Evolutionary conservation across 768 basidiomycete genomes (phyloP), one percentile per base, ranked within the genome.

Genomic region (Psilocybe cyanescens): DNA sequence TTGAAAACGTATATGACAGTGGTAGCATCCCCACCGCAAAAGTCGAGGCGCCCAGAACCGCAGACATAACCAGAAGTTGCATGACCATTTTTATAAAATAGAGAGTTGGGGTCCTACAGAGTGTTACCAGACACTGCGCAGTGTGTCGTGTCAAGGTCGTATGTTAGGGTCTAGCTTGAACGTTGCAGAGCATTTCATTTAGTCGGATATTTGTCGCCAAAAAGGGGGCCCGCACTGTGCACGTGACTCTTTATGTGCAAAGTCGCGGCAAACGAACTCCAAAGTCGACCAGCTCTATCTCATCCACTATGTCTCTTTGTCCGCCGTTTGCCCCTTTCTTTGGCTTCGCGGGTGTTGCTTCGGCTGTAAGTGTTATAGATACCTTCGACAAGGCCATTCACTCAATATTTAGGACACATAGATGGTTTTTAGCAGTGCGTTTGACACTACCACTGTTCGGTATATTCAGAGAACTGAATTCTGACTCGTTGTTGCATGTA

Each of bases 291-390:
- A 57, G 9, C 59, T 53, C 48, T 35, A 59, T 59, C 57, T 64
- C 55, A n/a, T 57, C 46, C 63, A 68, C 55, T 49, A 89, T 87
- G 86, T 84, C 86, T 28, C 65, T 84, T 53, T 97, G 95, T 74
- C 95, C 95, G 63, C 93, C 95, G 31, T 98, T 92, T 73, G 96
- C 96, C 54, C 93, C 95, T 55, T 99, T 99, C 87, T 97, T 99
- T 74, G 97, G 96, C 29, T 96, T 99, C 74, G 96, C 91, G 53
- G 97, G 97, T 54, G 97, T 99, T 31, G 92, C 95, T n/a, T 84
- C 90, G 28, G 88, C 97, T 53, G 97, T 97, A 68, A 77, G 92
- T 75, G 39, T 45, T 59, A 24, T 24, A 24, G 37, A 33, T 14
- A 24, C 35, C 44, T 14, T 29, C 33, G 49, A 52, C 1, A n/a